These are phyloP conservation scores for Rhynchosporium secalis DNA, from an alignment of 2,329 filamentous ascomycete species.

Conservation along the genomic window DNA sequence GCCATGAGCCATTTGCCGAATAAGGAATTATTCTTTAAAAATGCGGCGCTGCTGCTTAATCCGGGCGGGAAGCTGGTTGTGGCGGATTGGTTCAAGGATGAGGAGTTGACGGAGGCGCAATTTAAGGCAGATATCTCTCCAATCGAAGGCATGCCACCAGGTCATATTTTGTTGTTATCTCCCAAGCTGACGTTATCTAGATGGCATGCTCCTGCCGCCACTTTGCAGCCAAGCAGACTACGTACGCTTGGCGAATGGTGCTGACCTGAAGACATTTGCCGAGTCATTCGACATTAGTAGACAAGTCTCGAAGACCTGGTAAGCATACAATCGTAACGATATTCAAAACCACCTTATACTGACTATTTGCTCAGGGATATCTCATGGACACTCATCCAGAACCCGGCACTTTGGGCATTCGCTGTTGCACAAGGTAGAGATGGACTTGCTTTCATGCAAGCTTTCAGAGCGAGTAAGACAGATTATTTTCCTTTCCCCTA, in stretches of 20 bases:
- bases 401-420: constrained; percentile 60
- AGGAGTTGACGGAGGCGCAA: constrained; percentile 46
- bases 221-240: constrained; percentile 56
- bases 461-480: constrained; percentile 50
- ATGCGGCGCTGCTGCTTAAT: constrained; percentile 50
- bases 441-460: constrained; percentile 60
- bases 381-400: constrained; percentile 60
- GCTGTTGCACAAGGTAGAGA: constrained; percentile 60
- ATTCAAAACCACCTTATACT: not conserved
- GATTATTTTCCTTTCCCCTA: too few relatives aligned
- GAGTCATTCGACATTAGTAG: constrained; percentile 57
- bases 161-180: not conserved
- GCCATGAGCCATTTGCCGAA: constrained; percentile 61
- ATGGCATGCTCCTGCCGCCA: constrained; percentile 61
- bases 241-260: constrained; percentile 49
- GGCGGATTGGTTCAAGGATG: constrained; percentile 62
- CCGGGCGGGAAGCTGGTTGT: constrained; percentile 54
- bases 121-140: constrained; percentile 56
- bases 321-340: constrained; percentile 28
- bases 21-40: constrained; percentile 58
- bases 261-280: constrained; percentile 48
- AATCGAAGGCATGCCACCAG: constrained; percentile 50
- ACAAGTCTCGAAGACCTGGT: constrained; percentile 62
- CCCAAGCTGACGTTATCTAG: constrained; percentile 36
- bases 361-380: constrained; percentile 52